phyloP scores from a whole-genome alignment of 768 basidiomycete species.

The Termitomyces bulborhizus region DNA sequence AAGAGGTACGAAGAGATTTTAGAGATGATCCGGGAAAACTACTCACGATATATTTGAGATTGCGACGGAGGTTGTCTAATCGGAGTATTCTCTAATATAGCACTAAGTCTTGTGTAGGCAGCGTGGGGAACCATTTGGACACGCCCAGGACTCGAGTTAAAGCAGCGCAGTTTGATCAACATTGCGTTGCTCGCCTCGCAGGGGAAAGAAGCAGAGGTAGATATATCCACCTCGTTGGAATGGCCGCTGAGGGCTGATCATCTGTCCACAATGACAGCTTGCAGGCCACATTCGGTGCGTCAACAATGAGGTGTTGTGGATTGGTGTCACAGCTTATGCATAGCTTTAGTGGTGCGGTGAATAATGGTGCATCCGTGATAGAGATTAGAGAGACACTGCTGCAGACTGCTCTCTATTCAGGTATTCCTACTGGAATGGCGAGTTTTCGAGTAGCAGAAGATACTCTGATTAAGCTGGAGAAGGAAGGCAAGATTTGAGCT shows the following conservation, averaged over 20 bases:
- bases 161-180: slow-evolving; percentile 39
- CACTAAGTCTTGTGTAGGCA: slow-evolving; percentile 19
- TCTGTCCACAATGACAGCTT: slow-evolving; percentile 18
- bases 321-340: neutral
- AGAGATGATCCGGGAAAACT: neutral
- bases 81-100: neutral
- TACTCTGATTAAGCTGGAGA: slow-evolving; percentile 30
- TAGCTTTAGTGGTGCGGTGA: slow-evolving; percentile 31
- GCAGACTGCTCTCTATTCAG: slow-evolving; percentile 36
- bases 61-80: slow-evolving; percentile 27
- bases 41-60: slow-evolving; percentile 15
- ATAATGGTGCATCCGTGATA: slow-evolving; percentile 35
- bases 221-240: neutral
- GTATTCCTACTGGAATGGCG: slow-evolving; percentile 36
- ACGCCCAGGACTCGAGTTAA: slow-evolving; percentile 37
- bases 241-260: neutral
- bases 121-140: slow-evolving; percentile 45
- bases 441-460: slow-evolving; percentile 35
- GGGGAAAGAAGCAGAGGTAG: slow-evolving; percentile 37
- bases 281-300: slow-evolving; percentile 29
- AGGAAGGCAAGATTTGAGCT: slow-evolving; percentile 22
- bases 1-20: slow-evolving; percentile 22
- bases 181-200: slow-evolving; percentile 37
- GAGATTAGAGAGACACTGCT: slow-evolving; percentile 39
- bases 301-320: neutral